Evolutionary conservation across 192 early-diverging fungal genomes (phyloP), one percentile per base, ranked within the genome.

Genomic region (Dissophora globulifera): DNA sequence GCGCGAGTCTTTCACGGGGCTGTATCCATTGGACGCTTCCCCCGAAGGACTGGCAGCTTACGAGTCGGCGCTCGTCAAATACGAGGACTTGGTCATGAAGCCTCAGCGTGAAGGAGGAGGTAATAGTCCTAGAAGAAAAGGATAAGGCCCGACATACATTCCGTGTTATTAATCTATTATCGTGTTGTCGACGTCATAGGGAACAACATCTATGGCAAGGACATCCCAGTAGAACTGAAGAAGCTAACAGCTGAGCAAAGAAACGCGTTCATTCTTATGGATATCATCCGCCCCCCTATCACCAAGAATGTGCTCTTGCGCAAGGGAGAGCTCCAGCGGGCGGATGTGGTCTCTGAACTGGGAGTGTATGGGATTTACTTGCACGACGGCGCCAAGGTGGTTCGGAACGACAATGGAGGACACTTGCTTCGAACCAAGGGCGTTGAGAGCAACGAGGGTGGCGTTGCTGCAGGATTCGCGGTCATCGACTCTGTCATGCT

Each of bases 91-190:
- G 78, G 97, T 99, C 17, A 83, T 97, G 79, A 99, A 99, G 79
- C 96, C 97, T 6, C 97, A 99, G 79, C 88, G 97, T 41, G 96
- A 99, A 78, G 97, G 97, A 3, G 97, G 97, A 49, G 96, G 91
- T 62, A 78, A 55, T n/a, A n/a, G n/a, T n/a, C n/a, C n/a, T n/a
- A n/a, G n/a, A n/a, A n/a, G 13, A 40, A 40, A 40, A 40, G 38
- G 38, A 40, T n/a, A n/a, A n/a, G n/a, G n/a, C n/a, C n/a, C n/a
- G n/a, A n/a, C n/a, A n/a, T n/a, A n/a, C n/a, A n/a, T n/a, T n/a
- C n/a, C n/a, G n/a, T n/a, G n/a, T n/a, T n/a, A n/a, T n/a, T n/a
- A n/a, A n/a, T n/a, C n/a, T n/a, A n/a, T n/a, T n/a, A n/a, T n/a
- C n/a, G n/a, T n/a, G n/a, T n/a, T n/a, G n/a, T n/a, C n/a, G n/a